Evolutionary conservation across 116 monocot genomes (phyloP).

Genomic region (Dioscorea cayenensis): DNA sequence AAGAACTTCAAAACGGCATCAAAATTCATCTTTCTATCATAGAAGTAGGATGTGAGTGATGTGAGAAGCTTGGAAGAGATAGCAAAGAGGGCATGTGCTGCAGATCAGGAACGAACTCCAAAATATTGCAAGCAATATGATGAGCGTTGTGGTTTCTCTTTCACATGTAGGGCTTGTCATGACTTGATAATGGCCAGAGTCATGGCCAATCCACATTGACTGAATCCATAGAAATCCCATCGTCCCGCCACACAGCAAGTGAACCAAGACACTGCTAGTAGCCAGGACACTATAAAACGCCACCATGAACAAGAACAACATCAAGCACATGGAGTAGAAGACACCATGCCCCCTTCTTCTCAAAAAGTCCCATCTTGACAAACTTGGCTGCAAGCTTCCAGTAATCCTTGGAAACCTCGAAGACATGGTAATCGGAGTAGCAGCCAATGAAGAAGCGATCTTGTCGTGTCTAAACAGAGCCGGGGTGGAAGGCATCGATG

Average conservation of each 20-base stretch:
- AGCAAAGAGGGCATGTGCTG: conserved; percentile 60
- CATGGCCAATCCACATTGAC: conserved; percentile 55
- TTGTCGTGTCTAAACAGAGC: conserved; percentile 24
- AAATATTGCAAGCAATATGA: conserved; percentile 63
- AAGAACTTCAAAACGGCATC: conserved; percentile 22
- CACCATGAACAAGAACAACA: conserved; percentile 14
- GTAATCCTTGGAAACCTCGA: conserved; percentile 50
- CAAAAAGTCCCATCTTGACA: no score
- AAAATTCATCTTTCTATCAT: conserved; percentile 27
- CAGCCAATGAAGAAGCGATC: conserved; percentile 34
- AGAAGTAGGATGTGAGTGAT: conserved; percentile 44
- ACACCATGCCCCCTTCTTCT: conserved; percentile 21
- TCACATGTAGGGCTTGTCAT: conserved; percentile 44
- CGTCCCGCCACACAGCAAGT: conserved; percentile 24
- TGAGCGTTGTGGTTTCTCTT: conserved; percentile 71
- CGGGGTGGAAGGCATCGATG: conserved; percentile 61
- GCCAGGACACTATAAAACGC: conserved; percentile 24
- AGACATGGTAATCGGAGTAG: conserved; percentile 36
- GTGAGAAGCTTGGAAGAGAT: conserved; percentile 28
- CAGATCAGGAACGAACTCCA: conserved; percentile 61
- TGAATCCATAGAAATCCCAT: conserved; percentile 63
- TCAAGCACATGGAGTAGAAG: conserved; percentile 10
- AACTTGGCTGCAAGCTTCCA: conserved; percentile 37
- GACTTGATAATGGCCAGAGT: conserved; percentile 47
- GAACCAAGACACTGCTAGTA: conserved; percentile 12